phyloP scores from a whole-genome alignment of 2,329 filamentous ascomycete genomes.

The Aspergillus ochraceus region DNA sequence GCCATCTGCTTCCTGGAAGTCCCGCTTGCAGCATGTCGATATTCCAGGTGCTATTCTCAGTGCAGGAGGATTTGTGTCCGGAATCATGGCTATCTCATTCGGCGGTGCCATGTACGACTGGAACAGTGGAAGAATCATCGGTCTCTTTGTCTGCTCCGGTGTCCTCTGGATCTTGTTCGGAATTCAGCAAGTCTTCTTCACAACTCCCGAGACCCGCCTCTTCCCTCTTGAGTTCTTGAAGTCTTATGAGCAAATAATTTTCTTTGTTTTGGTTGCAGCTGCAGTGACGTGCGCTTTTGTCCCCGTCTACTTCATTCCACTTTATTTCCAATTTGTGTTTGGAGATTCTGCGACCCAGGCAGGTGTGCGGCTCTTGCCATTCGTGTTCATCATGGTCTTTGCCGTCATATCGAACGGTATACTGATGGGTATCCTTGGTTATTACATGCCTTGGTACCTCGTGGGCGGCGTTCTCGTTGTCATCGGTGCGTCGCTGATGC shows the following conservation, averaged over 20 bases:
- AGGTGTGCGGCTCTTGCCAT: slow-evolving; percentile 33
- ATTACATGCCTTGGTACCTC: slow-evolving; percentile 23
- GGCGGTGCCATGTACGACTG: slow-evolving; percentile 53
- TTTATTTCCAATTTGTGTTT: slow-evolving; percentile 55
- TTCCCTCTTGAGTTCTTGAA: slow-evolving; percentile 52
- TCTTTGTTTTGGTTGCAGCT: slow-evolving; percentile 44
- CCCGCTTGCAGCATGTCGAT: background rate
- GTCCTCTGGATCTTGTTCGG: slow-evolving; percentile 46
- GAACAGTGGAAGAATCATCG: slow-evolving; percentile 33
- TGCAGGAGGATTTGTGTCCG: slow-evolving; percentile 44
- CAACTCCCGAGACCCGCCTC: slow-evolving; percentile 43
- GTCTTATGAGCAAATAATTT: slow-evolving; percentile 37
- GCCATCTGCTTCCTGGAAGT: background rate
- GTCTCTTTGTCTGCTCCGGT: slow-evolving; percentile 45
- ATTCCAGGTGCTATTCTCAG: slow-evolving; percentile 41
- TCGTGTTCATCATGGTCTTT: slow-evolving; percentile 22
- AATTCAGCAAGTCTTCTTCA: slow-evolving; percentile 45
- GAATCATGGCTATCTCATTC: slow-evolving; percentile 53
- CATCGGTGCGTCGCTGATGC: slow-evolving; percentile 17
- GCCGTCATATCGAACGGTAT: slow-evolving; percentile 22
- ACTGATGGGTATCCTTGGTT: slow-evolving; percentile 22
- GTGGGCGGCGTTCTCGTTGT: slow-evolving; percentile 15
- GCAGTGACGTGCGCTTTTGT: slow-evolving; percentile 37
- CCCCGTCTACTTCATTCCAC: slow-evolving; percentile 53
- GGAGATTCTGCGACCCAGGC: slow-evolving; percentile 37